phyloP scores from a whole-genome alignment of 306 rosid species.

The Ormosia semicastrata region DNA sequence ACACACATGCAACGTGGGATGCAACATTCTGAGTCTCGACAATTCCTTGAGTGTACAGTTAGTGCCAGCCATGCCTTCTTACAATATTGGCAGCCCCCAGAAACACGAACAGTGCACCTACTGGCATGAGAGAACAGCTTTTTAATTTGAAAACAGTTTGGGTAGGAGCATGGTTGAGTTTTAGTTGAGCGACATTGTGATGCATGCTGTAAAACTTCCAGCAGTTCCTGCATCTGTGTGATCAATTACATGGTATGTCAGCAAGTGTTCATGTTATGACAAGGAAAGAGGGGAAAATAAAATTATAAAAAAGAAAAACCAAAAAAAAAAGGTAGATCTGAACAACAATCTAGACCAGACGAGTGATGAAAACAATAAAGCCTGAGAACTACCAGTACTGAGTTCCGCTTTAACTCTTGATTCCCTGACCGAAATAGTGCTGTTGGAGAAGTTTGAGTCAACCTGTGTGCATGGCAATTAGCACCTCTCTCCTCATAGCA shows the following conservation, averaged over 20 bases:
- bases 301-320: not conserved
- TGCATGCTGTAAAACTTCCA: slow-evolving; percentile 34
- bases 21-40: slow-evolving; percentile 37
- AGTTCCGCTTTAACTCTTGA: not conserved
- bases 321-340: not conserved
- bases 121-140: slow-evolving; percentile 40
- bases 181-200: slow-evolving; percentile 20
- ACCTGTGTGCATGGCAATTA: slow-evolving; percentile 41
- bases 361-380: not conserved
- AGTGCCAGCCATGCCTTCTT: slow-evolving; percentile 31
- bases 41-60: slow-evolving; percentile 28
- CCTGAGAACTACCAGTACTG: not conserved
- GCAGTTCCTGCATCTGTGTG: slow-evolving; percentile 26
- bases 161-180: slow-evolving; percentile 38
- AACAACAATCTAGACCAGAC: not conserved
- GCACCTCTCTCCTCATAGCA: slow-evolving; percentile 45
- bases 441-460: slow-evolving; percentile 30
- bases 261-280: not conserved
- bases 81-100: slow-evolving; percentile 44
- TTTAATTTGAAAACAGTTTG: slow-evolving; percentile 35
- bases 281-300: not conserved
- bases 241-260: not conserved
- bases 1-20: slow-evolving; percentile 48
- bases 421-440: not conserved
- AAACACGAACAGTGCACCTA: slow-evolving; percentile 26